Percentiles rank a stretch among this genome's conserved stretches.
These are phyloP conservation scores for Solanum pimpinellifolium DNA, from an alignment of 257 asterid genomes.

Conservation along the genomic window DNA sequence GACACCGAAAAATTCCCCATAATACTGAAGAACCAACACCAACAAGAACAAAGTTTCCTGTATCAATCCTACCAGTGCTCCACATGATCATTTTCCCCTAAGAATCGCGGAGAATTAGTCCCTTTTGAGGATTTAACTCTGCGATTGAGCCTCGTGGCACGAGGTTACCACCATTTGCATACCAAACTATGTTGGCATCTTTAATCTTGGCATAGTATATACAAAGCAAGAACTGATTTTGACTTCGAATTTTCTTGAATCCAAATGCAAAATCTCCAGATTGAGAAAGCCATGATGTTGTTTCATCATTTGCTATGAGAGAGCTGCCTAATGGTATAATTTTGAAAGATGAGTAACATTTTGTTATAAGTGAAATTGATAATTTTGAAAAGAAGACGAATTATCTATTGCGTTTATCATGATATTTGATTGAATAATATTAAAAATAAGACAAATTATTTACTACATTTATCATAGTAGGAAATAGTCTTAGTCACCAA, in stretches of 20 bases:
- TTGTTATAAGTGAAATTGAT: not conserved
- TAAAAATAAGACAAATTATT: not conserved
- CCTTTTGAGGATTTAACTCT: slow-evolving; percentile 4
- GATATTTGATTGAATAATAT: no score
- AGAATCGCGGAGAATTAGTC: slow-evolving; percentile 33
- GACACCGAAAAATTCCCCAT: slow-evolving; percentile 45
- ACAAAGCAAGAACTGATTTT: slow-evolving; percentile 21
- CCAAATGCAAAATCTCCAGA: slow-evolving; percentile 48
- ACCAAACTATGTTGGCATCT: slow-evolving; percentile 41
- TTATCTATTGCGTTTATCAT: no score
- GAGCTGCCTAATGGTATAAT: not conserved
- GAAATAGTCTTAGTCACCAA: not conserved
- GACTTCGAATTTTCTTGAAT: slow-evolving; percentile 24
- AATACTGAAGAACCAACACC: slow-evolving; percentile 3
- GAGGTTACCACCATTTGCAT: slow-evolving; percentile 4
- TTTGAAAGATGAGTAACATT: not conserved
- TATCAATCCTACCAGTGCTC: slow-evolving; percentile 9
- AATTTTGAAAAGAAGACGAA: not conserved
- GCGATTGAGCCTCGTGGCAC: slow-evolving; percentile 30
- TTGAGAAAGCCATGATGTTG: slow-evolving; percentile 42
- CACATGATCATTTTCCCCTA: slow-evolving; percentile 6
- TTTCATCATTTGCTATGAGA: slow-evolving; percentile 16
- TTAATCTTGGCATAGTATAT: slow-evolving; percentile 44
- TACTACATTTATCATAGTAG: not conserved
- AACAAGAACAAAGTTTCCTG: slow-evolving; percentile 39